Base-by-base conservation (phyloP, 352 stramenopile genomes). In the Phytopythium montanum region DNA sequence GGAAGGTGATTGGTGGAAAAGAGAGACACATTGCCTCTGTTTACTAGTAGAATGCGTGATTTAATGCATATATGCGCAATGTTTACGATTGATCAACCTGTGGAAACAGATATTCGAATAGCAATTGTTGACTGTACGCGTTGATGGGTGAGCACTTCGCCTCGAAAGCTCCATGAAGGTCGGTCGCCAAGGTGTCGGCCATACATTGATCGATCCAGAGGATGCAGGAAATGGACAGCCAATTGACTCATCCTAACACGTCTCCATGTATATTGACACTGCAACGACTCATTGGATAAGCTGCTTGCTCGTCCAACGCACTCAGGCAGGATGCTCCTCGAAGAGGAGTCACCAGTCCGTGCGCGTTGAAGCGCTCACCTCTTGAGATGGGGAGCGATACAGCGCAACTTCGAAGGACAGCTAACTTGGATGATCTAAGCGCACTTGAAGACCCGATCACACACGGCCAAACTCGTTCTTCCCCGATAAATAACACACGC, bases 91-190 rank as follows among this genome's bases (percentile, higher is more conserved):
- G 19, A 19, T 10, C 0, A 28, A 19, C 49, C 33, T 31, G 19
- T 29, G 4, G 3, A 3, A 55, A 19, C 21, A 2, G 3, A 55
- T 55, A 55, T 42, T 5, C 12, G 10, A 44, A 55, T 44, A 29
- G 50, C 50, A 55, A 55, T 55, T 55, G 31, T 55, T 42, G 29
- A 55, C 50, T 31, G 50, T 55, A 31, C 19, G 5, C n/a, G 45
- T 56, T 56, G 51, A 56, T 56, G 51, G 51, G 51, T 56, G 16
- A 42, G 29, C 29, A 1, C 18, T 14, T n/a, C 6, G 18, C 21
- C n/a, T 36, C 5, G 1, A 7, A 5, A 52, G 1, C 9, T 21
- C 23, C 5, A 21, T 52, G 33, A 38, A 38, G 33, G 33, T 6
- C 12, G n/a, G n/a, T n/a, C n/a, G n/a, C 31, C 31, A 7, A 36